Evolutionary conservation across 495 filamentous ascomycete species (phyloP).

Genomic region (Hapsidospora chrysogenum): DNA sequence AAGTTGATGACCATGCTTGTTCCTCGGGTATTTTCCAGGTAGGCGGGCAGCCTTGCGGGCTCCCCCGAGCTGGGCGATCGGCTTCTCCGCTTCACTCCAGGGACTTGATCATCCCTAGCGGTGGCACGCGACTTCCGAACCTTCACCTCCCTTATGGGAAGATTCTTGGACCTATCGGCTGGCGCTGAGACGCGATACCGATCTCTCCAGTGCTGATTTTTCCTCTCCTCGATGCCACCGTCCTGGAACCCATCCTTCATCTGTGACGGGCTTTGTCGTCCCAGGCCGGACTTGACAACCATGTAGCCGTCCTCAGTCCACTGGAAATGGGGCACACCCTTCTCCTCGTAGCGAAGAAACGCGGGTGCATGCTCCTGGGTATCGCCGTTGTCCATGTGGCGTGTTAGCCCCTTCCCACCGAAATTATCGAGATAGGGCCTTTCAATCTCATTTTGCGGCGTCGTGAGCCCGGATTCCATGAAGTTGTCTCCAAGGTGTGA

Average conservation of each 20-base stretch:
- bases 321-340: background rate
- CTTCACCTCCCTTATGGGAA: background rate
- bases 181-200: background rate
- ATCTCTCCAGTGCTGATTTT: background rate
- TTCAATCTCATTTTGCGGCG: background rate
- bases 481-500: constrained; percentile 2
- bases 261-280: background rate
- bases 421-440: background rate
- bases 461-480: constrained; percentile 1
- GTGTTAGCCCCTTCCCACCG: too few species aligned
- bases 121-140: background rate
- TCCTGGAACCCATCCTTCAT: constrained; percentile 1
- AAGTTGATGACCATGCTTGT: background rate
- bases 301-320: background rate
- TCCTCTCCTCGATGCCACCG: background rate
- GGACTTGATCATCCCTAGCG: background rate
- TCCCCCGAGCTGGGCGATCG: background rate
- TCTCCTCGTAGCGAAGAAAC: background rate
- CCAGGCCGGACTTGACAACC: background rate
- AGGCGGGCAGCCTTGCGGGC: too few species aligned
- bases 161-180: background rate
- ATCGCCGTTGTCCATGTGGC: background rate
- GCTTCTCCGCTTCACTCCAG: background rate
- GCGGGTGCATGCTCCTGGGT: background rate
- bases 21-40: too few species aligned